Conservation (phyloP, 2,329 filamentous ascomycete genomes). For the Aspergillus vadensis region DNA sequence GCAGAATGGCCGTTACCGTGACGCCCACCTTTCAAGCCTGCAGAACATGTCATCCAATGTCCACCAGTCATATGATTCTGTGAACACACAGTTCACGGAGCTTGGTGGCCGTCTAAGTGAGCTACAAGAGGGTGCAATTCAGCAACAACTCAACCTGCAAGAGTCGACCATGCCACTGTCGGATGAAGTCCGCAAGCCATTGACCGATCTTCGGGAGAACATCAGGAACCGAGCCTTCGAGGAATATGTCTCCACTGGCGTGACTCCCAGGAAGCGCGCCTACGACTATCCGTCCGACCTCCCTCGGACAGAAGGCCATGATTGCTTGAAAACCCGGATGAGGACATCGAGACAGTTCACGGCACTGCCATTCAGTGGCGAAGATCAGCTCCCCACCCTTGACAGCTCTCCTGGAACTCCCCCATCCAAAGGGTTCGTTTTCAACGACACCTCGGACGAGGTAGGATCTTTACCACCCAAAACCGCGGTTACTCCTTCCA, state of each 20-base stretch:
- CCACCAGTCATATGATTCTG: slow-evolving; percentile 70
- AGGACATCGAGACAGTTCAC: slow-evolving; percentile 44
- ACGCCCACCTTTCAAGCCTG: slow-evolving; percentile 68
- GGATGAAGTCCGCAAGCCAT: slow-evolving; percentile 64
- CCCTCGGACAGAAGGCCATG: slow-evolving; percentile 71
- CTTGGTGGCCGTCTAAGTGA: slow-evolving; percentile 68
- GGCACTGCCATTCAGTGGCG: slow-evolving; percentile 35
- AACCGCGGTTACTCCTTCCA: slow-evolving; percentile 36
- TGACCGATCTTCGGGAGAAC: slow-evolving; percentile 70
- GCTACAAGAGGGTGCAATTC: slow-evolving; percentile 68
- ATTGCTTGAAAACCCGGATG: slow-evolving; percentile 57
- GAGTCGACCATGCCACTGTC: slow-evolving; percentile 64
- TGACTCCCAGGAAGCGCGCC: slow-evolving; percentile 76
- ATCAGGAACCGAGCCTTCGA: slow-evolving; percentile 66
- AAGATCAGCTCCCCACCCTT: slow-evolving; percentile 25
- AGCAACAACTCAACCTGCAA: slow-evolving; percentile 60
- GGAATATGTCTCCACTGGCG: slow-evolving; percentile 82
- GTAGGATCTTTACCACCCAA: slow-evolving; percentile 36
- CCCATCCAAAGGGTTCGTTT: slow-evolving; percentile 56
- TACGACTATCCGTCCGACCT: slow-evolving; percentile 81
- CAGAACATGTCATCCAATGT: slow-evolving; percentile 66
- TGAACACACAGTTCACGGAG: slow-evolving; percentile 69
- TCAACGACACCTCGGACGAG: slow-evolving; percentile 51
- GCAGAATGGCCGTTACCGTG: slow-evolving; percentile 78
- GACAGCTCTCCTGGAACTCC: slow-evolving; percentile 35